A percentile compares a stretch with the other conserved stretches of the same genome.
Conservation (phyloP, 768 basidiomycete species). For the Lactarius evosmus region DNA sequence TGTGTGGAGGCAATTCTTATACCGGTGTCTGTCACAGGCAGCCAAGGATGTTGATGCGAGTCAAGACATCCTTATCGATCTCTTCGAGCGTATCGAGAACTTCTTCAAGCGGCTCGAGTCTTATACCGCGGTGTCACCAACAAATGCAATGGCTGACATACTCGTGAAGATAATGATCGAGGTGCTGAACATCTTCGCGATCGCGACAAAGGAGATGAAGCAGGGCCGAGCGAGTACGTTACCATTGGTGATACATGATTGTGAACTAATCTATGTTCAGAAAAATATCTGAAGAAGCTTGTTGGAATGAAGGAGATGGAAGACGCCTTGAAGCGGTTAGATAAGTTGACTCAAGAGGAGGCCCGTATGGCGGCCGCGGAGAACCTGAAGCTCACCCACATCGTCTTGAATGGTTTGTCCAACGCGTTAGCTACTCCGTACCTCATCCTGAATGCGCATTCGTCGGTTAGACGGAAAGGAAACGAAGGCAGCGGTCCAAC, state of each 20-base stretch:
- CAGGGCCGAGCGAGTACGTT: no score
- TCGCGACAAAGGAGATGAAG: no score
- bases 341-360: neutral
- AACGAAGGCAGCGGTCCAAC: neutral
- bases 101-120: neutral
- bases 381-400: no score
- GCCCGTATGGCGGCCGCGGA: no score
- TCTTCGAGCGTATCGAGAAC: neutral
- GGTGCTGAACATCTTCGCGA: no score
- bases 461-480: neutral
- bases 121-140: neutral
- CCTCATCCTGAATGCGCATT: neutral
- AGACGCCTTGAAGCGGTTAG: neutral
- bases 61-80: neutral
- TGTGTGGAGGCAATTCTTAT: neutral
- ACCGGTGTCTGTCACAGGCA: neutral
- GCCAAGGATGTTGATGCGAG: no score
- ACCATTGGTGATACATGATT: no score
- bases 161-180: no score
- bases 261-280: neutral
- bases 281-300: neutral
- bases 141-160: no score
- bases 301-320: neutral
- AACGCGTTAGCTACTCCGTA: neutral
- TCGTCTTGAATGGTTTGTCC: neutral